These are phyloP conservation scores for Acanthamoeba triangularis DNA, from an alignment of 208 protist species.

Conservation along the genomic window DNA sequence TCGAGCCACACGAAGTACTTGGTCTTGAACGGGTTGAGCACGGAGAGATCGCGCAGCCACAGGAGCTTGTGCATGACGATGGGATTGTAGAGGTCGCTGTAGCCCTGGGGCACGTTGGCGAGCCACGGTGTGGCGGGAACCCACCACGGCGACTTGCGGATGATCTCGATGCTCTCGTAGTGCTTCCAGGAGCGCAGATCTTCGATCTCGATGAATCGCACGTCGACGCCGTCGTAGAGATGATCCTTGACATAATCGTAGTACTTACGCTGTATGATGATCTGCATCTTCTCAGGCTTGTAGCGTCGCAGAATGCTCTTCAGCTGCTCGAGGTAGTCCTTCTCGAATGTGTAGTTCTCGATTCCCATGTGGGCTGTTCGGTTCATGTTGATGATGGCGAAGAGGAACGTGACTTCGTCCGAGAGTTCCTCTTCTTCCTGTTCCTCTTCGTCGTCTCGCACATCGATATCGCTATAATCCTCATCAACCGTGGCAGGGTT, in stretches of 20 bases:
- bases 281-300: slow-evolving; percentile 68
- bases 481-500: neutral
- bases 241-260: slow-evolving; percentile 22
- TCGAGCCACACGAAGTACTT: slow-evolving; percentile 76
- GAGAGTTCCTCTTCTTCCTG: slow-evolving; percentile 25
- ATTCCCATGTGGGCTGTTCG: slow-evolving; percentile 27
- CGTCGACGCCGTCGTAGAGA: slow-evolving; percentile 57
- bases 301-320: neutral
- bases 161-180: slow-evolving; percentile 65
- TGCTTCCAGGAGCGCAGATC: slow-evolving; percentile 43
- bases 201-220: slow-evolving; percentile 65
- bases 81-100: slow-evolving; percentile 74
- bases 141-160: slow-evolving; percentile 54
- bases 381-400: slow-evolving; percentile 74
- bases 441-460: neutral
- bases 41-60: slow-evolving; percentile 63
- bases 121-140: slow-evolving; percentile 30
- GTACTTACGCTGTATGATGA: slow-evolving; percentile 67
- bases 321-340: slow-evolving; percentile 66
- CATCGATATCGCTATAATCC: neutral
- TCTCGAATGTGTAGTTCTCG: slow-evolving; percentile 74
- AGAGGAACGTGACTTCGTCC: slow-evolving; percentile 63
- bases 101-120: slow-evolving; percentile 66
- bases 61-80: slow-evolving; percentile 74
- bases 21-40: slow-evolving; percentile 67